Base-by-base conservation (phyloP, 495 filamentous ascomycete species). In the Xylaria scruposa region DNA sequence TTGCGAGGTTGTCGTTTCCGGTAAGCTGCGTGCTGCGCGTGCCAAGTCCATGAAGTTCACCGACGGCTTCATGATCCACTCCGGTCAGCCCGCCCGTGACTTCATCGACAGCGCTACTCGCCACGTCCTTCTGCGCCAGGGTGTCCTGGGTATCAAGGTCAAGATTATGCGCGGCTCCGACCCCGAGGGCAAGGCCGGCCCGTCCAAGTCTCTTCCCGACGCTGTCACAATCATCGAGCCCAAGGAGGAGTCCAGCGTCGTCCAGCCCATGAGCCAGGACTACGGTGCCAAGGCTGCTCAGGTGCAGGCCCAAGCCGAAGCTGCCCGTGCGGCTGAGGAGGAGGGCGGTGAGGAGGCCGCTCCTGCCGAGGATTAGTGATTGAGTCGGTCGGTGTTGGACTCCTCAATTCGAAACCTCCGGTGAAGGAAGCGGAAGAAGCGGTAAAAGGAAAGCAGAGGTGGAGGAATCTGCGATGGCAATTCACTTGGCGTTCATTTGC, bases 1-100 rank as follows among this genome's bases (percentile, higher is more conserved):
- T 83, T 99, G 96, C 83, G 96, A 99, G 89, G 96, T 99, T 76
- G 96, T 99, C 78, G 96, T 99, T 73, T 97, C 94, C 79, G 96
- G 96, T 83, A 99, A 99, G 90, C 92, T 99, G 75, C 91, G 96
- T 80, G 96, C 96, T 85, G 96, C 96, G 78, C 93, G 96, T 89
- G 96, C 96, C 82, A 99, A 99, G 93, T 93, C 90, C 88, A 99
- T 99, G 96, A 99, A 99, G 91, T 99, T 99, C 91, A 99, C 96
- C 83, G 96, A 99, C 83, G 96, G 96, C 80, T 99, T 99, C 94
- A 99, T 99, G 96, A 99, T 99, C 89, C 96, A 99, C 93, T 98
- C 96, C 81, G 96, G 96, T 87, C 96, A 98, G 82, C 96, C 96
- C 77, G 97, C 96, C 78, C 95, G 96, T 86, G 96, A 99, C 87